Base-by-base conservation (phyloP, 2,329 filamentous ascomycete species). In the Penicillium sp. region DNA sequence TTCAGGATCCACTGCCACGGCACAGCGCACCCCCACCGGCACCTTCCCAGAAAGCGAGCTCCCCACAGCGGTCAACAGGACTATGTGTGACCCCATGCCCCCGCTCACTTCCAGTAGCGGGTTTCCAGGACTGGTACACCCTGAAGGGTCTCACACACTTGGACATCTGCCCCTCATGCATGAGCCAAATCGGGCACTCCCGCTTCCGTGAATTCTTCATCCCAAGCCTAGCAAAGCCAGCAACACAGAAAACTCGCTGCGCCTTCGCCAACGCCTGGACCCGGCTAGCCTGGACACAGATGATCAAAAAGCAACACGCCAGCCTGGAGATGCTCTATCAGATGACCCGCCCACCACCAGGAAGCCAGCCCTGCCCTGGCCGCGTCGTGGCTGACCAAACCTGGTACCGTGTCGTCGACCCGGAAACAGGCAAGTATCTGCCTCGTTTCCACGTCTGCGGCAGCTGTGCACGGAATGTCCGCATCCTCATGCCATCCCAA, bases 211-310 rank as follows among this genome's bases (percentile, higher is more conserved):
- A 84, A 16, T 80, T 86, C 33, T 92, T 96, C 66, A 78, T 87
- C 11, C 81, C 82, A 3, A 84, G 85, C 35, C 81, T 85, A 29
- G 78, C 81, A 27, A 84, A 86, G 16, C 79, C 85, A 4, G 77
- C 81, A 3, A 82, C 84, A 14, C 78, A 81, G 42, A 80, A 84
- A 46, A 81, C 90, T 8, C 80, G 83, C 46, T 98, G 93, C 75
- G 88, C 92, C 62, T 91, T 97, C 73, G 91, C 90, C 29, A 83
- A 85, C 13, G 85, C 88, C 1, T 97, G 92, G 91, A 88, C 91
- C 66, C 87, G 91, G 27, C 86, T 96, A 39, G 92, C 92, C 1
- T 96, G 90, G 86, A 81, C 93, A 3, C 81, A 96, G 61, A 93
- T 88, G 2, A 78, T 90, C 52, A 92, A 92, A 72, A 85, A 91